Conservation (phyloP, 2,329 filamentous ascomycete species). For the Ascosphaera apis region DNA sequence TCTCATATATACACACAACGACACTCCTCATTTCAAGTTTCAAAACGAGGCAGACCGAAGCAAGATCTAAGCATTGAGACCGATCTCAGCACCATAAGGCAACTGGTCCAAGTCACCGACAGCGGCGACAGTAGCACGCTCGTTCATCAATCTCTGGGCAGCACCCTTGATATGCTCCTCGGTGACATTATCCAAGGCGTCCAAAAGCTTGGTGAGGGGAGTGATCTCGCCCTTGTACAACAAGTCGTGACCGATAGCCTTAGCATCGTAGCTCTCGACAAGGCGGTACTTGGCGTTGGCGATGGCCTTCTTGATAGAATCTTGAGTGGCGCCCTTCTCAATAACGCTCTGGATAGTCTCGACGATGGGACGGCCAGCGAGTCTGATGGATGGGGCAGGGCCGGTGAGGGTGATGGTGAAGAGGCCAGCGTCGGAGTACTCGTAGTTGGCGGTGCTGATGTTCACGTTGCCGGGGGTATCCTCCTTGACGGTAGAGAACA, state of each 20-base stretch:
- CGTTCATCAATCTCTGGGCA: conserved; percentile 67
- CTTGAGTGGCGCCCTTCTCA: conserved; percentile 50
- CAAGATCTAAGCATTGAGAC: conserved; percentile 58
- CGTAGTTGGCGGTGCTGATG: conserved; percentile 51
- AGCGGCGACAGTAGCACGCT: conserved; percentile 69
- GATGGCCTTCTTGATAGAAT: conserved; percentile 78
- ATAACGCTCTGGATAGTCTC: conserved; percentile 65
- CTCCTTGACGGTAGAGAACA: conserved; percentile 58
- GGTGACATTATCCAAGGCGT: conserved; percentile 59
- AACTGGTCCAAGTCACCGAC: conserved; percentile 82
- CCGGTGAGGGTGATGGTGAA: conserved; percentile 65
- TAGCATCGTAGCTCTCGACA: conserved; percentile 56
- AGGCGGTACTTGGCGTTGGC: conserved; percentile 85
- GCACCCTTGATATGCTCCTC: conserved; percentile 64
- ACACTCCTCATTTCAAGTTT: too few species aligned
- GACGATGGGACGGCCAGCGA: conserved; percentile 52
- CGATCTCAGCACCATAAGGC: conserved; percentile 84
- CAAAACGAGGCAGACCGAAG: too few species aligned
- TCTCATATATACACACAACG: too few species aligned
- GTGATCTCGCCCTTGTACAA: conserved; percentile 62
- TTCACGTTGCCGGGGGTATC: conserved; percentile 37
- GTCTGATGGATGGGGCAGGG: conserved; percentile 42
- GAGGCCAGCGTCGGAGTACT: conserved; percentile 88
- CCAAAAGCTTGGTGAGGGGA: conserved; percentile 57
- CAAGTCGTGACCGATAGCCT: conserved; percentile 65